These are phyloP conservation scores for Umbelopsis vinacea DNA, from an alignment of 192 early-diverging fungal genomes.

Conservation along the genomic window DNA sequence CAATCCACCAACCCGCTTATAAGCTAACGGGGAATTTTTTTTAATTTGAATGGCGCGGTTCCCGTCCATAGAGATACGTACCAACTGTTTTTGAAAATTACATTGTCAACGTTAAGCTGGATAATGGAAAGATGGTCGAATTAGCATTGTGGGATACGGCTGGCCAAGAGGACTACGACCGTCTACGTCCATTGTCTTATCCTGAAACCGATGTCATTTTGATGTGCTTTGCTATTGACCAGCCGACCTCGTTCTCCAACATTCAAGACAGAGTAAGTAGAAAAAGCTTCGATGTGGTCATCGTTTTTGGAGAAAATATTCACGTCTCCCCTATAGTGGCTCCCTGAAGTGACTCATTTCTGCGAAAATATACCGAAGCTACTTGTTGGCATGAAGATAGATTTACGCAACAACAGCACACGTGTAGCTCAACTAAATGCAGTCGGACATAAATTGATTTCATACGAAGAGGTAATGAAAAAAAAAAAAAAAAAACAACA, in stretches of 20 bases:
- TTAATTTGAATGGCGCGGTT: background rate
- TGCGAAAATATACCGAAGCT: conserved; percentile 50
- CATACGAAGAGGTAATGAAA: conserved; percentile 40
- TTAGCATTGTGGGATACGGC: conserved; percentile 78
- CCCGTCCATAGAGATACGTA: conserved; percentile 56
- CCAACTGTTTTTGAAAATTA: conserved; percentile 81
- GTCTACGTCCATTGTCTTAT: conserved; percentile 69
- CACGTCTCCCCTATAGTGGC: conserved; percentile 46
- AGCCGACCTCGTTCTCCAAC: conserved; percentile 76
- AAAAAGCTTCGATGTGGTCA: too few relatives aligned
- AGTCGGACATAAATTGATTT: conserved; percentile 41
- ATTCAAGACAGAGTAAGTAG: conserved; percentile 70
- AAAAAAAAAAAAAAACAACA: too few relatives aligned
- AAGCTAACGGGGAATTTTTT: conserved; percentile 16
- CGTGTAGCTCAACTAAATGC: conserved; percentile 31
- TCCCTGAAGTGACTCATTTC: conserved; percentile 54
- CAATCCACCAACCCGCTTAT: background rate
- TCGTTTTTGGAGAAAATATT: too few relatives aligned
- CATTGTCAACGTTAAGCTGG: conserved; percentile 59
- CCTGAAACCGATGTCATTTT: conserved; percentile 70
- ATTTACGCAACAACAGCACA: conserved; percentile 41
- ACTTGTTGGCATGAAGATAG: conserved; percentile 55
- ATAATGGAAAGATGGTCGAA: conserved; percentile 60
- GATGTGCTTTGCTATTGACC: conserved; percentile 71
- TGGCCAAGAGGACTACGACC: conserved; percentile 77